Evolutionary conservation across 306 rosid genomes (phyloP).

Genomic region (Casuarina glauca): DNA sequence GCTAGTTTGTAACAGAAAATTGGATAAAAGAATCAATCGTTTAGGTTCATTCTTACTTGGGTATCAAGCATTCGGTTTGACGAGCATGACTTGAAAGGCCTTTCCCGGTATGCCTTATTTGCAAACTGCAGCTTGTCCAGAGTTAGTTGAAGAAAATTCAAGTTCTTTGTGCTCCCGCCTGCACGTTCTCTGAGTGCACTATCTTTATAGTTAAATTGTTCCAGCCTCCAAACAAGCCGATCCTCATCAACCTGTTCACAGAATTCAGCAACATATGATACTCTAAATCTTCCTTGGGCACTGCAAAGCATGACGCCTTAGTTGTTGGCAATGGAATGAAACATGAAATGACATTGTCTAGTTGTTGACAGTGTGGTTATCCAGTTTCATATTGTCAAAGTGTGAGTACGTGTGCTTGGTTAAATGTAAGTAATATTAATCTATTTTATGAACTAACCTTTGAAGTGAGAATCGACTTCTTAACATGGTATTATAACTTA

Average conservation of each 20-base stretch:
- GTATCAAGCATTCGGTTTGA: constrained; percentile 13
- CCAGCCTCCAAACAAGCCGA: not conserved
- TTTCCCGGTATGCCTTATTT: constrained; percentile 17
- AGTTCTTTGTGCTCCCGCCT: not conserved
- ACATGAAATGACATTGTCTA: too few relatives aligned
- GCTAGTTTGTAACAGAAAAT: not conserved
- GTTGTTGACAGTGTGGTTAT: too few relatives aligned
- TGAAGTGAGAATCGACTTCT: too few relatives aligned
- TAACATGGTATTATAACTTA: too few relatives aligned
- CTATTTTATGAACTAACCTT: too few relatives aligned
- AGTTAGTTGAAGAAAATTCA: constrained; percentile 14
- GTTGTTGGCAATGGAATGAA: too few relatives aligned
- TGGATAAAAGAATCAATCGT: not conserved
- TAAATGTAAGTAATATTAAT: too few relatives aligned
- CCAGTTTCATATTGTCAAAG: too few relatives aligned
- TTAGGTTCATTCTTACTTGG: not conserved
- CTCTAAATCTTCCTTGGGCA: too few relatives aligned
- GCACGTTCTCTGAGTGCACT: not conserved
- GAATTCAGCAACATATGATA: not conserved
- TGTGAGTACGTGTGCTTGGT: too few relatives aligned
- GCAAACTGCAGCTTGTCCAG: constrained; percentile 29
- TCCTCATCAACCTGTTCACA: not conserved
- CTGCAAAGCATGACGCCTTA: too few relatives aligned
- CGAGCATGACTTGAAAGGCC: constrained; percentile 6
- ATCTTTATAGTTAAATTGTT: not conserved